phyloP scores from a whole-genome alignment of 495 filamentous ascomycete species.

The Lichina pygmaea region DNA sequence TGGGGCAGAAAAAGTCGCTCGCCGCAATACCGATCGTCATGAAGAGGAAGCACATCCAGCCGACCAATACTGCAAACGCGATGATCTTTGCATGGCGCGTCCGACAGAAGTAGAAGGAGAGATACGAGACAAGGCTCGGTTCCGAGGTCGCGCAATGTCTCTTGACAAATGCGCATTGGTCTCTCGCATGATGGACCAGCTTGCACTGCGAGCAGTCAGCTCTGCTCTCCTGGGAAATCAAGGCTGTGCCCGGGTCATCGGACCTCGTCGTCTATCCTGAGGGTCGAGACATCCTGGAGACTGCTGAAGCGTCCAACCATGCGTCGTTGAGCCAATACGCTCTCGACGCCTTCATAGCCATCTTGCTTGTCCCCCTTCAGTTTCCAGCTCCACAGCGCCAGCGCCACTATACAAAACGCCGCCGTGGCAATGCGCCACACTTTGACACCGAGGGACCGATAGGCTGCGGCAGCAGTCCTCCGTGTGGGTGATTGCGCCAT shows the following conservation, averaged over 20 bases:
- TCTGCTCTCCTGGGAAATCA: neutral
- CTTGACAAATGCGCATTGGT: conserved; percentile 71
- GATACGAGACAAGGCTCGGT: conserved; percentile 69
- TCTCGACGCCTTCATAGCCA: too few relatives aligned
- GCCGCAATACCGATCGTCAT: conserved; percentile 96
- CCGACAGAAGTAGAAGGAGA: conserved; percentile 76
- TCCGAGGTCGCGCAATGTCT: conserved; percentile 71
- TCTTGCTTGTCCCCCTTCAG: too few relatives aligned
- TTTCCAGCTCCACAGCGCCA: too few relatives aligned
- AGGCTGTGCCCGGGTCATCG: neutral
- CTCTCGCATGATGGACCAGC: conserved; percentile 40
- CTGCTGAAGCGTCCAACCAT: too few relatives aligned
- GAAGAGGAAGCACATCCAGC: conserved; percentile 82
- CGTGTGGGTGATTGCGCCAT: too few relatives aligned
- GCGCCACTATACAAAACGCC: too few relatives aligned
- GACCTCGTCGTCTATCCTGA: too few relatives aligned
- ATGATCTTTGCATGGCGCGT: conserved; percentile 40
- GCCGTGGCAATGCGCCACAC: too few relatives aligned
- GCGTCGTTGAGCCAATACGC: too few relatives aligned
- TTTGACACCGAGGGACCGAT: too few relatives aligned
- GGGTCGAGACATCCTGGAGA: too few relatives aligned
- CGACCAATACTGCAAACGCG: conserved; percentile 46
- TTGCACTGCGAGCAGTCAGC: conserved; percentile 30
- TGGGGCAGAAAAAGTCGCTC: conserved; percentile 93
- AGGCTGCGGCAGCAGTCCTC: too few relatives aligned